Base-by-base conservation (phyloP, 2,329 filamentous ascomycete species). In the Knufia petricola region DNA sequence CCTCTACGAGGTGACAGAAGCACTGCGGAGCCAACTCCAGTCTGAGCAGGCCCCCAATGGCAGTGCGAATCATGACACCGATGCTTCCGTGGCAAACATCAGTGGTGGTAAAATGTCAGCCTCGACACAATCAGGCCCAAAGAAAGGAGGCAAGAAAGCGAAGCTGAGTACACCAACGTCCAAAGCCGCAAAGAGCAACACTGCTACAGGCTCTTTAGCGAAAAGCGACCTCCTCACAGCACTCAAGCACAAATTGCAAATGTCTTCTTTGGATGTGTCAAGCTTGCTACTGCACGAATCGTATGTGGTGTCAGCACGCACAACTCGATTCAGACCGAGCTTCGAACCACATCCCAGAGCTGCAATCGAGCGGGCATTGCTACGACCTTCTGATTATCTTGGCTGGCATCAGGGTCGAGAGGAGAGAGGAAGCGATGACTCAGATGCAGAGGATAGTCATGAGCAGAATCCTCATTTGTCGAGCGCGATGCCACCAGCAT, bases 351-450 rank as follows among this genome's bases (percentile, higher is more conserved):
- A 73, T 38, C 75, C 78, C 2, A 73, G 79, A 3, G 74, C 74
- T 51, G 73, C 76, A 0, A 67, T 81, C 41, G 79, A 82, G 57
- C 74, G 78, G 13, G 79, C 79, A 10, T 61, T 83, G 43, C 71
- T 72, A 3, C 68, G 66, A 28, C 78, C 79, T 2, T 75, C 77
- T 48, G 78, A 82, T 57, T 83, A 82, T 56, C 63, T 82, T 13
- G 69, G 74, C 21, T 79, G 76, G 49, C 66, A 69, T 4, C 77
- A 74, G 58, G 77, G 74, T 49, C 21, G 23, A 26, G 20, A 46
- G 13, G n/a, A 26, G 9, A 30, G 37, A 3, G 36, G 36, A 13
- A 3, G 19, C n/a, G 32, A 20, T 20, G 21, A 21, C 21, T 19
- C 43, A 17, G 31, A 39, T n/a, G 40, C 15, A 23, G 43, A 23